These are phyloP conservation scores for Akebia trifoliata DNA, from an alignment of 164 flowering plant genomes.

Conservation along the genomic window DNA sequence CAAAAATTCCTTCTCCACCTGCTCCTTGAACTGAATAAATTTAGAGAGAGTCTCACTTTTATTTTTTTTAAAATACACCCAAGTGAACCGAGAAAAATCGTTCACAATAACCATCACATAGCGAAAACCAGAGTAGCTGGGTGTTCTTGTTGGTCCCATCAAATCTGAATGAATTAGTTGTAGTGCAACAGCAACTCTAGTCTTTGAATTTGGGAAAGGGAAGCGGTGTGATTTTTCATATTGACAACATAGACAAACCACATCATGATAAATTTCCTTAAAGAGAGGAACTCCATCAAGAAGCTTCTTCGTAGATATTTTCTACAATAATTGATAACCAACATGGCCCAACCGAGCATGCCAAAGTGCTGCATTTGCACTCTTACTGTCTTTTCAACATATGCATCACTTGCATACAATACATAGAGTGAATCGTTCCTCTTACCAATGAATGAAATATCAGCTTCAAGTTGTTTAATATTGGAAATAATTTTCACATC, in stretches of 20 bases:
- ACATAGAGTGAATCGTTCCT: slow-evolving; percentile 17
- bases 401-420: slow-evolving; percentile 15
- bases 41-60: neutral
- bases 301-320: slow-evolving; percentile 18
- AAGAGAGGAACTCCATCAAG: slow-evolving; percentile 10
- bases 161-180: slow-evolving; percentile 20
- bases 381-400: slow-evolving; percentile 22
- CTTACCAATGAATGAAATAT: slow-evolving; percentile 7
- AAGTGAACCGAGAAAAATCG: neutral
- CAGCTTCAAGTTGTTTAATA: neutral
- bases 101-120: neutral
- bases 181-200: slow-evolving; percentile 1
- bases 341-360: slow-evolving; percentile 26
- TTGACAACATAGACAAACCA: slow-evolving; percentile 23
- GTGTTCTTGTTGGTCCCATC: slow-evolving; percentile 22
- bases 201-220: slow-evolving; percentile 17
- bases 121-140: neutral
- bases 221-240: slow-evolving; percentile 20
- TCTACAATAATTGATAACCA: slow-evolving; percentile 18
- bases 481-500: slow-evolving; percentile 16
- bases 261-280: slow-evolving; percentile 9
- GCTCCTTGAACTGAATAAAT: too few relatives aligned
- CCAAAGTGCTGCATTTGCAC: slow-evolving; percentile 14
- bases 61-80: neutral
- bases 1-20: too few relatives aligned